phyloP scores from a whole-genome alignment of 176 grass and related monocot species.

The Oryza longistaminata region DNA sequence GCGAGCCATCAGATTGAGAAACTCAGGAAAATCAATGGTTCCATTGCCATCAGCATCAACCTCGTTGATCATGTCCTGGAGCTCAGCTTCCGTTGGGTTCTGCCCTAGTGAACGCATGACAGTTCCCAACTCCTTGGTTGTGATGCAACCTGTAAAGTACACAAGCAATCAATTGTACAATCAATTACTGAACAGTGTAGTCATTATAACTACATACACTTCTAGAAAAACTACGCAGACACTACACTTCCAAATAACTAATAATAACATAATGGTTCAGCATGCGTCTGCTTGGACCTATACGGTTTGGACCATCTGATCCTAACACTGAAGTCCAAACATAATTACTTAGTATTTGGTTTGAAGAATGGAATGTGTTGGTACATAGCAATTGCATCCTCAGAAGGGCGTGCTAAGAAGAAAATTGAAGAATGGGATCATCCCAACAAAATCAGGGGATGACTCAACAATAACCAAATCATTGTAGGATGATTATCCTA shows the following conservation, averaged over 20 bases:
- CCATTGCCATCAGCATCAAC: constrained; percentile 87
- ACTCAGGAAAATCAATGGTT: constrained; percentile 89
- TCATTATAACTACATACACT: background rate
- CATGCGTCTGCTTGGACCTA: background rate
- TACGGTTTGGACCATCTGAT: background rate
- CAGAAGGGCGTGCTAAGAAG: background rate
- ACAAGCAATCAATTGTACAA: background rate
- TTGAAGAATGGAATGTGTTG: no score
- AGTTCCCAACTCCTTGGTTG: constrained; percentile 91
- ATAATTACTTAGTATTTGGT: no score
- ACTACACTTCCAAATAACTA: background rate
- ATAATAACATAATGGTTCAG: background rate
- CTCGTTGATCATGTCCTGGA: constrained; percentile 97
- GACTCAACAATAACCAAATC: background rate
- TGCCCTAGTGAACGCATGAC: constrained; percentile 91
- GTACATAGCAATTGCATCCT: background rate
- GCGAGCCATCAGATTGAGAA: constrained; percentile 91
- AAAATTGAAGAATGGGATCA: background rate
- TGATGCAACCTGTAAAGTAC: constrained; percentile 73
- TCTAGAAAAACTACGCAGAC: background rate
- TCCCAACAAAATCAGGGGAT: no score
- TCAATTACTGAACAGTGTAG: background rate
- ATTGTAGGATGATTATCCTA: background rate
- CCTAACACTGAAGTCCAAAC: no score
- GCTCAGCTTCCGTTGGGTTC: constrained; percentile 93